Evolutionary conservation across 331 rosid species (phyloP), one percentile per base, ranked within the genome.

Genomic region (Ulmus americana): DNA sequence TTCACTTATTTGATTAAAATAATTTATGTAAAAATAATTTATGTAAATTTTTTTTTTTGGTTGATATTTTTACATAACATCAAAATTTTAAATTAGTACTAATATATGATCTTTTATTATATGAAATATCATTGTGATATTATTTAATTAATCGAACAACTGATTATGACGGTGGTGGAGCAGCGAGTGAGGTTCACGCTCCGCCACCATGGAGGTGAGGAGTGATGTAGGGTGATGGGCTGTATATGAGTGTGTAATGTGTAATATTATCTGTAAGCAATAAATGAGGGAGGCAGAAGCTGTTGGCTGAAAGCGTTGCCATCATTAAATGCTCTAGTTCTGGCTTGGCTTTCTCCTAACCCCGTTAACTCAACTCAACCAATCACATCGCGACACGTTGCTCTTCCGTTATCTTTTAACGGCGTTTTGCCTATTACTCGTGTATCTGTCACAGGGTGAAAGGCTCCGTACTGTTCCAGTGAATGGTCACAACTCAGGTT

Each of bases 201-300:
- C 61, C 16, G 61, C 13, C 40, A 35, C 7, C 8, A 2, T 2
- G 20, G 14, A 10, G 8, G 28, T 50, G 55, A 50, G 6, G 61
- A 53, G 39, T 38, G 43, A 15, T 6, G 13, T 6, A 56, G 6
- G 39, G 39, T 56, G 60, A 56, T 38, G 61, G 61, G 60, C 39
- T 20, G 60, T 48, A 28, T 4, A 10, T 11, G 61, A 10, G 15
- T 55, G 61, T 55, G 61, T 38, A 55, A 20, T 41, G 13, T 12
- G 39, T 14, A 15, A 28, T 28, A 28, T 3, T 15, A 5, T 50
- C 3, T 55, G 8, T 20, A 28, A 28, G 81, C 76, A 74, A 64
- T 87, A 55, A 84, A 76, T 76, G 81, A 55, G 58, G 59, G 1
- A 55, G 40, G 65, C 85, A 80, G 90, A 84, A 65, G 63, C 12